Conservation (phyloP, 2,329 filamentous ascomycete genomes). For the Capronia americana region DNA sequence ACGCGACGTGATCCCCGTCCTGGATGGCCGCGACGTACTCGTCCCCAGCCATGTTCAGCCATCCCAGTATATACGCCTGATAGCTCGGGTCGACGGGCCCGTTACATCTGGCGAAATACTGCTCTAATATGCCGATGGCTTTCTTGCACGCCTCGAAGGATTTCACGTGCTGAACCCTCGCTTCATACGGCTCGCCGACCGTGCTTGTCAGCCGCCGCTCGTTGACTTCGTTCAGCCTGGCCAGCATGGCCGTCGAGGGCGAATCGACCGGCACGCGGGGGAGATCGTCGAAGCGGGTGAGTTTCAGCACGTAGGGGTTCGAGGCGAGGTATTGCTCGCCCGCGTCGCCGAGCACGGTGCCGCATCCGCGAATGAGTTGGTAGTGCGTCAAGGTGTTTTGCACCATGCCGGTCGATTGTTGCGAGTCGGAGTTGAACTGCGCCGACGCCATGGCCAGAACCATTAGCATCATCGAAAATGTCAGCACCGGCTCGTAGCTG, state of each 20-base stretch:
- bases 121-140: conserved; percentile 25
- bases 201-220: conserved; percentile 24
- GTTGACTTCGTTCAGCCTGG: conserved; percentile 24
- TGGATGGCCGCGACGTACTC: conserved; percentile 32
- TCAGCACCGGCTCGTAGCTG: conserved; percentile 28
- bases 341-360: conserved; percentile 22
- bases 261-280: conserved; percentile 21
- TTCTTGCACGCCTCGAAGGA: conserved; percentile 32
- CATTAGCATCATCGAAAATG: conserved; percentile 34
- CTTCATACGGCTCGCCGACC: conserved; percentile 14
- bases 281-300: conserved; percentile 28
- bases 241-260: conserved; percentile 14
- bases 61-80: conserved; percentile 31
- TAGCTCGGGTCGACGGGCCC: conserved; percentile 12
- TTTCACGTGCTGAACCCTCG: conserved; percentile 22
- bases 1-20: conserved; percentile 27
- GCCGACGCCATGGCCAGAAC: conserved; percentile 33
- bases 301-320: conserved; percentile 30
- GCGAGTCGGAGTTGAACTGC: conserved; percentile 6
- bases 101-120: conserved; percentile 31
- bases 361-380: conserved; percentile 30
- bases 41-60: conserved; percentile 35
- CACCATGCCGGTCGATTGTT: conserved; percentile 16
- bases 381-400: conserved; percentile 29
- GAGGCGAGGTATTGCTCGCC: conserved; percentile 21